Evolutionary conservation across 1,284 basidiomycete species (phyloP).

Genomic region (Microbotryum intermedium): DNA sequence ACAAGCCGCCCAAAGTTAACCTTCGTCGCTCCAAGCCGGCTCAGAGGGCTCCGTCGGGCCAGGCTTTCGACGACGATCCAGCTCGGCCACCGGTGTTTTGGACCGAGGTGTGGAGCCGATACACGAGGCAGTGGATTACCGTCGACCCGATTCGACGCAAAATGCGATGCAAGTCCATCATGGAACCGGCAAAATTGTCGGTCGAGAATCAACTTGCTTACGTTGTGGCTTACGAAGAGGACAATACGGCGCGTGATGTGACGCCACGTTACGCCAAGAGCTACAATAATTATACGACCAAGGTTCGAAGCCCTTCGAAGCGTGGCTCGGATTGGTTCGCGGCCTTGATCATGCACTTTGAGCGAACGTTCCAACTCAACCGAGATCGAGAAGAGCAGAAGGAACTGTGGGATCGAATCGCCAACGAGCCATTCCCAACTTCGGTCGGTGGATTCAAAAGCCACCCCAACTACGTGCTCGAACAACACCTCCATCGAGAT

Average conservation of each 20-base stretch:
- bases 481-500: constrained; percentile 77
- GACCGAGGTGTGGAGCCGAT: constrained; percentile 92
- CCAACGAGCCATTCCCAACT: constrained; percentile 89
- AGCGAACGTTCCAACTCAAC: constrained; percentile 72
- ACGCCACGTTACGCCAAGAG: constrained; percentile 57
- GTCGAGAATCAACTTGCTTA: constrained; percentile 83
- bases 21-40: constrained; percentile 4
- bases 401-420: constrained; percentile 69
- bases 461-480: constrained; percentile 85
- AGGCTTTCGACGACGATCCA: neutral
- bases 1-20: constrained; percentile 19
- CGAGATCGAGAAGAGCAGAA: constrained; percentile 90
- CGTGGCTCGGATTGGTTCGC: constrained; percentile 30
- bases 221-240: constrained; percentile 90
- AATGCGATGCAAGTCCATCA: constrained; percentile 69
- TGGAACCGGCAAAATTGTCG: constrained; percentile 60
- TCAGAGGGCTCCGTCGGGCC: neutral
- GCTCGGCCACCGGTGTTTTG: constrained; percentile 78
- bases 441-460: constrained; percentile 89
- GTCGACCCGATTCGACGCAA: constrained; percentile 78
- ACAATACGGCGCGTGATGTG: constrained; percentile 50
- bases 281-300: constrained; percentile 24
- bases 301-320: constrained; percentile 25
- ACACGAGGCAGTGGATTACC: constrained; percentile 84
- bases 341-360: constrained; percentile 51